Conservation (phyloP, 768 basidiomycete genomes). For the Mycena haematopus region DNA sequence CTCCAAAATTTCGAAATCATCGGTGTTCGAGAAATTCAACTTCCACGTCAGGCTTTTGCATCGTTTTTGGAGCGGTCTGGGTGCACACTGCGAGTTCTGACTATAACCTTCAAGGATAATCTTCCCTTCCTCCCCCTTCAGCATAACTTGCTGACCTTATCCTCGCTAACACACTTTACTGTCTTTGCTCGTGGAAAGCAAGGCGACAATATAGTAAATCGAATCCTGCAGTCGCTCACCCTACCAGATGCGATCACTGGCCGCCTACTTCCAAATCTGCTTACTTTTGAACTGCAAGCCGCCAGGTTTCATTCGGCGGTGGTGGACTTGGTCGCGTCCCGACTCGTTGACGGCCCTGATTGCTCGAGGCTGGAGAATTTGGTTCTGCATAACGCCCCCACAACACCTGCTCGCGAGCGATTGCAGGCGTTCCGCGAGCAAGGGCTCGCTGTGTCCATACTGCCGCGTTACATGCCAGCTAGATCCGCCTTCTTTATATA, state of each 20-base stretch:
- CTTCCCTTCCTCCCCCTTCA: conserved; percentile 3
- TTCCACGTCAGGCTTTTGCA: conserved; percentile 14
- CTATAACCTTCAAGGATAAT: conserved; percentile 15
- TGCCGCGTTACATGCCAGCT: conserved; percentile 1
- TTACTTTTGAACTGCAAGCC: conserved; percentile 13
- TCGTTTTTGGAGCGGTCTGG: conserved; percentile 16
- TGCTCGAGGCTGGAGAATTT: conserved; percentile 1
- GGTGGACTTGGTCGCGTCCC: conserved; percentile 21
- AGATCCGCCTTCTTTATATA: conserved; percentile 10
- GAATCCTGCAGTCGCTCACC: conserved; percentile 14
- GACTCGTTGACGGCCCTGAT: not conserved
- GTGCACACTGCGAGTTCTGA: conserved; percentile 4
- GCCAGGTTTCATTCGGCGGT: conserved; percentile 9
- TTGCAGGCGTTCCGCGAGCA: not conserved
- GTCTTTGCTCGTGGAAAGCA: conserved; percentile 9
- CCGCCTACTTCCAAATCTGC: conserved; percentile 10
- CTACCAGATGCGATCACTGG: not conserved
- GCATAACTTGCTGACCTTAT: conserved; percentile 4
- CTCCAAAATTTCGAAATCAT: conserved; percentile 17
- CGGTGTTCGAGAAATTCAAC: conserved; percentile 8
- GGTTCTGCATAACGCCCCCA: conserved; percentile 2
- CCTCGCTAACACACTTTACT: conserved; percentile 8
- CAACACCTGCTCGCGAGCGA: not conserved
- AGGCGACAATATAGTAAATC: not conserved
- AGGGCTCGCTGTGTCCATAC: conserved; percentile 3